Evolutionary conservation across 164 flowering plant genomes (phyloP), one percentile per base, ranked within the genome.

Genomic region (Vitis rotundifolia): DNA sequence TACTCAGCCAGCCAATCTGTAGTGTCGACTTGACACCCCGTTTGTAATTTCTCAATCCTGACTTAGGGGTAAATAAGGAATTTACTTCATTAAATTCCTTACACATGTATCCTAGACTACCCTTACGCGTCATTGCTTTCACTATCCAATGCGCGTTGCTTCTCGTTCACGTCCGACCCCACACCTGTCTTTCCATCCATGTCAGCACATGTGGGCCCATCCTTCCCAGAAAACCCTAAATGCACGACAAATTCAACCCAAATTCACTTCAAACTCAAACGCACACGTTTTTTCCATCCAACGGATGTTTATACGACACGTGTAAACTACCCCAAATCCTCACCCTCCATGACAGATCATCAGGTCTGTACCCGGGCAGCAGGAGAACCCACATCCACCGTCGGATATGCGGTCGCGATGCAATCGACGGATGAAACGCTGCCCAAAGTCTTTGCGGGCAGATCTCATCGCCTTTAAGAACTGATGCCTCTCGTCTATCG

Each of bases 391-490:
- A 50, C 9, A 0, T 22, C 1, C 0, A 8, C 78, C 79, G 56
- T 73, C 4, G 31, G 83, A 81, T 84, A 47, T 26, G n/a, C 7
- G 2, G 3, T 11, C 12, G 2, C 13, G 57, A 57, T 11, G 0
- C 0, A 66, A 75, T 73, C 68, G 14, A 78, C 80, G 86, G 78
- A 14, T 26, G 37, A 19, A 5, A 73, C 13, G 1, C 70, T 77
- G 83, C 87, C 88, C 88, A 77, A 29, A 51, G 44, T 11, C 14
- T 11, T 1, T 8, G 10, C 73, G 85, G 90, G 79, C 79, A 86
- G 85, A 81, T 83, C 88, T 86, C 68, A 44, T 60, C 75, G 81
- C 81, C 90, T 84, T 86, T 86, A 86, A 82, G 84, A 83, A 74
- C 70, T 74, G 60, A 16, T 66, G 68, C 74, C 59, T 50, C 73